Conservation (phyloP, 129 eudicot genomes). For the Pittosporum tobira region DNA sequence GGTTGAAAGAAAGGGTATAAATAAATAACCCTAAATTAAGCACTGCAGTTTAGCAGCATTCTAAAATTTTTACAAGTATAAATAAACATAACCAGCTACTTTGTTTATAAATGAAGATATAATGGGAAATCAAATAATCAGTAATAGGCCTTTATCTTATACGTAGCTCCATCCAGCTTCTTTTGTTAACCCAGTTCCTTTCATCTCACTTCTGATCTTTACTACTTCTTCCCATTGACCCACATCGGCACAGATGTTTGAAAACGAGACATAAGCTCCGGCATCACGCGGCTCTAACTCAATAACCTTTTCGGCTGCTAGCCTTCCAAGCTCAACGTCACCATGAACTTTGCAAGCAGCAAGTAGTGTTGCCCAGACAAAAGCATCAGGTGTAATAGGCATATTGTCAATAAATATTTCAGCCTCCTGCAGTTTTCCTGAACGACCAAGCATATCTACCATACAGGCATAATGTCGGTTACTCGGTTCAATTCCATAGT, state of each 20-base stretch:
- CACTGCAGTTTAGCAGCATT: too few relatives aligned
- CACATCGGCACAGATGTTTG: slow-evolving; percentile 69
- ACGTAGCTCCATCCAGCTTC: slow-evolving; percentile 71
- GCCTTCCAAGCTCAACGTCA: slow-evolving; percentile 54
- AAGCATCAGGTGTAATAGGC: slow-evolving; percentile 55
- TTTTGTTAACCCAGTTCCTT: slow-evolving; percentile 49
- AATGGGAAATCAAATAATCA: too few relatives aligned
- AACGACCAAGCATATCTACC: slow-evolving; percentile 82
- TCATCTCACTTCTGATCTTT: slow-evolving; percentile 52
- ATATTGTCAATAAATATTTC: slow-evolving; percentile 45
- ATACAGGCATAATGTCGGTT: slow-evolving; percentile 65
- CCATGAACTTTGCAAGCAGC: slow-evolving; percentile 84
- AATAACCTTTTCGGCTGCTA: slow-evolving; percentile 61
- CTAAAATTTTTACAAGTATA: too few relatives aligned
- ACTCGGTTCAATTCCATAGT: slow-evolving; percentile 56
- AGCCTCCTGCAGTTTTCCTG: slow-evolving; percentile 63
- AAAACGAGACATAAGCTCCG: slow-evolving; percentile 53
- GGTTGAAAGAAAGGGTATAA: too few relatives aligned
- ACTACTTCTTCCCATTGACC: slow-evolving; percentile 73
- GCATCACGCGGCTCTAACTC: slow-evolving; percentile 52
- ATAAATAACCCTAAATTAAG: too few relatives aligned
- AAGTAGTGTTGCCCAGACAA: slow-evolving; percentile 75
- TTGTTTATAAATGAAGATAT: too few relatives aligned
- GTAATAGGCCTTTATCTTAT: too few relatives aligned
- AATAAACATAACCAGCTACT: too few relatives aligned